These are phyloP conservation scores for Jacaranda mimosifolia DNA, from an alignment of 257 asterid species.

Conservation along the genomic window DNA sequence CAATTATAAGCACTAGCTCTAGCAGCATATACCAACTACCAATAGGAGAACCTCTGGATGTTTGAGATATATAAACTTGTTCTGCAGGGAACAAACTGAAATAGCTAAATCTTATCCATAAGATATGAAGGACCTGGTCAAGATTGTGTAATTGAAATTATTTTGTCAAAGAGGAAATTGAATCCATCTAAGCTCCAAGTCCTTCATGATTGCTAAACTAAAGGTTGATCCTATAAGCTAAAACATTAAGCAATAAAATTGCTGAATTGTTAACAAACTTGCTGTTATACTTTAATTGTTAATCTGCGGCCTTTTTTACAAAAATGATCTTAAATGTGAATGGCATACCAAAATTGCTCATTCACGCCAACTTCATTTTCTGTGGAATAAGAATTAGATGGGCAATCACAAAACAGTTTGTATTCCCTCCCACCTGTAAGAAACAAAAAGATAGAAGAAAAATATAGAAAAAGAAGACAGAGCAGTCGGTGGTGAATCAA, in stretches of 20 bases:
- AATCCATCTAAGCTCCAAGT: background rate
- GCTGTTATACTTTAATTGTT: background rate
- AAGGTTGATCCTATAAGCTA: conserved; percentile 21
- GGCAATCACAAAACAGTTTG: background rate
- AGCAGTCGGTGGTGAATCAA: background rate
- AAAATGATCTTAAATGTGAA: background rate
- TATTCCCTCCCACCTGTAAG: background rate
- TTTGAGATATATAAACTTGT: conserved; percentile 15
- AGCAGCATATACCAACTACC: conserved; percentile 17
- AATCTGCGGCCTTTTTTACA: background rate
- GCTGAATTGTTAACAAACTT: conserved; percentile 5
- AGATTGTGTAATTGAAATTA: conserved; percentile 15
- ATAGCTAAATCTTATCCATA: conserved; percentile 9
- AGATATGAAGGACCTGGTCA: conserved; percentile 10
- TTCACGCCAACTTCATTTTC: conserved; percentile 10
- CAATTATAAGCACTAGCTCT: conserved; percentile 10
- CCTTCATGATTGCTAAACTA: conserved; percentile 12
- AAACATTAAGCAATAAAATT: background rate
- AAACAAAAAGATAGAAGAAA: background rate
- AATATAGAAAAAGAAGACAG: conserved; percentile 18
- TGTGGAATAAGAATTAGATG: background rate
- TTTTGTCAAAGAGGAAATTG: background rate
- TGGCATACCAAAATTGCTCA: background rate
- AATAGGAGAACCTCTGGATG: conserved; percentile 27
- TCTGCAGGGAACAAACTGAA: background rate